These are phyloP conservation scores for Fusarium sp. DNA, from an alignment of 2,329 filamentous ascomycete species.

Conservation along the genomic window DNA sequence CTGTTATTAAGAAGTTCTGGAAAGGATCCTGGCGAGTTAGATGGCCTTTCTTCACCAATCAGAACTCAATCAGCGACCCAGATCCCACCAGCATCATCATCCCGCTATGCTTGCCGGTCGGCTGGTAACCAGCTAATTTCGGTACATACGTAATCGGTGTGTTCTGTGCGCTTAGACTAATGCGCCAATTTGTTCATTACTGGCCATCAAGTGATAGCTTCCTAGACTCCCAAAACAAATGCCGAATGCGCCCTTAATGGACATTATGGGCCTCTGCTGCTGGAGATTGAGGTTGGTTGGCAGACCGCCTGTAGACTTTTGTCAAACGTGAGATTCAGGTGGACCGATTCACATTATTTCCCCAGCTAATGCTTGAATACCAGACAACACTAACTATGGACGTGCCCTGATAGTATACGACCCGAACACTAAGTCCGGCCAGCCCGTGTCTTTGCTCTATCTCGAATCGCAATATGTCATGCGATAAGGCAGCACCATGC, in stretches of 20 bases:
- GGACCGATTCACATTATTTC: not conserved
- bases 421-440: conserved; percentile 1
- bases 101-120: conserved; percentile 36
- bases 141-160: conserved; percentile 31
- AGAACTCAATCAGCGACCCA: not conserved
- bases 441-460: conserved; percentile 3
- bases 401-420: not conserved
- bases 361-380: conserved; percentile 26
- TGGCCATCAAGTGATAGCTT: conserved; percentile 6
- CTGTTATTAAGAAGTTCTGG: conserved; percentile 41
- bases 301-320: not conserved
- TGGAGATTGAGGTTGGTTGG: not conserved
- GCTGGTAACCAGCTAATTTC: conserved; percentile 37
- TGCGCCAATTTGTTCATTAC: conserved; percentile 19
- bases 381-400: conserved; percentile 34
- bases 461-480: not conserved
- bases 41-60: conserved; percentile 31
- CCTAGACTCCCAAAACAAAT: conserved; percentile 17
- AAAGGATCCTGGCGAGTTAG: conserved; percentile 38
- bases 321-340: not conserved
- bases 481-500: conserved; percentile 5
- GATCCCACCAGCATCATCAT: conserved; percentile 32
- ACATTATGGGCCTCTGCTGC: not conserved
- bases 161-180: conserved; percentile 27
- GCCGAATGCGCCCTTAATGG: conserved; percentile 10